phyloP scores from a whole-genome alignment of 768 basidiomycete genomes.

The Hericium rajendrae region DNA sequence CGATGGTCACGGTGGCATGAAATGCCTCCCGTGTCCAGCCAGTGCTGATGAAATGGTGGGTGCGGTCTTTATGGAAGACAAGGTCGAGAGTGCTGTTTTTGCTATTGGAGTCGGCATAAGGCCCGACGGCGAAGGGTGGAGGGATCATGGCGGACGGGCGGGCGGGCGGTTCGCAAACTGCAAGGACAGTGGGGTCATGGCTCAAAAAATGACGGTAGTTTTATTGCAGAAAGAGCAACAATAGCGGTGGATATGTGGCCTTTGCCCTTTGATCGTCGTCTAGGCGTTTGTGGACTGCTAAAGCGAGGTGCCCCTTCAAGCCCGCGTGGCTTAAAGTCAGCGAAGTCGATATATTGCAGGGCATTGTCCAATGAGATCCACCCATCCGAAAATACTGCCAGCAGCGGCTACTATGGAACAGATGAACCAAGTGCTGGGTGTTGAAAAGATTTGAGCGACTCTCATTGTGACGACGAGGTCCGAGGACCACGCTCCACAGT shows the following conservation, averaged over 20 bases:
- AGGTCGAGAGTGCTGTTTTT: not conserved
- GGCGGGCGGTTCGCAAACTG: not conserved
- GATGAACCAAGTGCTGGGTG: too few species aligned
- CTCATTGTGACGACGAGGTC: too few species aligned
- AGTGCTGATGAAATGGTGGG: not conserved
- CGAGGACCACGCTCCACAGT: too few species aligned
- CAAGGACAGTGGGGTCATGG: too few species aligned
- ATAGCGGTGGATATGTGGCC: not conserved
- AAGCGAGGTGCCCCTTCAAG: too few species aligned
- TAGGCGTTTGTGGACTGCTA: not conserved
- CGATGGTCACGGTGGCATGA: not conserved
- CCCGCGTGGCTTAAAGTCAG: too few species aligned
- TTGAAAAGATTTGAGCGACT: too few species aligned
- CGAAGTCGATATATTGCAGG: too few species aligned
- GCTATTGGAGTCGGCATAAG: not conserved
- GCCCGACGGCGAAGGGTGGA: not conserved
- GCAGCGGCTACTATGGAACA: too few species aligned
- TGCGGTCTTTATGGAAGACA: not conserved
- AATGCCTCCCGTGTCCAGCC: not conserved
- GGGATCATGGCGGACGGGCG: not conserved
- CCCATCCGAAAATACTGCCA: too few species aligned
- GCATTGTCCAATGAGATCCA: too few species aligned
- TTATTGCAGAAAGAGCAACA: not conserved
- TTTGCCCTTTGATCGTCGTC: not conserved
- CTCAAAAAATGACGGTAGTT: not conserved